Evolutionary conservation across 208 protist genomes (phyloP).

Genomic region (Herpetomonas samuelpessoai): DNA sequence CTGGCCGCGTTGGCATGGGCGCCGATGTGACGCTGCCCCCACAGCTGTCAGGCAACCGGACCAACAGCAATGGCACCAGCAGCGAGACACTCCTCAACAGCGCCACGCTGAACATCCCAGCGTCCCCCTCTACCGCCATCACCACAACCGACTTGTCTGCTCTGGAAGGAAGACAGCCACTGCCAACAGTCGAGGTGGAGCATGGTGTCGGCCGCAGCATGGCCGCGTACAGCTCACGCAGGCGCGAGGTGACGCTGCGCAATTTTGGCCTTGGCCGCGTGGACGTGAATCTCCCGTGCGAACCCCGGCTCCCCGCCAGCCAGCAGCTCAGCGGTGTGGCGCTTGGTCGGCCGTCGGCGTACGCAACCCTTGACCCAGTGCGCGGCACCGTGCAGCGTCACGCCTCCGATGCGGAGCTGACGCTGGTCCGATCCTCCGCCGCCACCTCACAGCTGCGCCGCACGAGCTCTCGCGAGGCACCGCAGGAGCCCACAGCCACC

Average conservation of each 20-base stretch:
- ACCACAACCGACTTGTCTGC: no score
- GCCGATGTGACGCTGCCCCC: no score
- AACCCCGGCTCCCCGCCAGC: slow-evolving; percentile 38
- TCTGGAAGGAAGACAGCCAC: not conserved
- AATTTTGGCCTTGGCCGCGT: slow-evolving; percentile 19
- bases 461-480: not conserved
- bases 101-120: not conserved
- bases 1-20: no score
- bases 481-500: slow-evolving; percentile 4
- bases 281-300: slow-evolving; percentile 15
- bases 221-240: slow-evolving; percentile 18
- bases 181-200: slow-evolving; percentile 24
- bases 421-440: slow-evolving; percentile 9
- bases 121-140: not conserved
- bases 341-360: slow-evolving; percentile 45
- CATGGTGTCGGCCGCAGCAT: slow-evolving; percentile 23
- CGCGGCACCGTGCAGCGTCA: slow-evolving; percentile 17
- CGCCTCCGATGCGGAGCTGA: slow-evolving; percentile 10
- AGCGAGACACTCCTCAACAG: not conserved
- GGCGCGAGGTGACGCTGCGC: slow-evolving; percentile 18
- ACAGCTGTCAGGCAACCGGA: no score
- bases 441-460: not conserved
- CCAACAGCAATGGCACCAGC: no score
- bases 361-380: slow-evolving; percentile 27
- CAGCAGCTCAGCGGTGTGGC: slow-evolving; percentile 62